Percentiles rank a stretch among this genome's conserved stretches.
phyloP scores from a whole-genome alignment of 2,329 filamentous ascomycete genomes.

The Neobulgaria alba region DNA sequence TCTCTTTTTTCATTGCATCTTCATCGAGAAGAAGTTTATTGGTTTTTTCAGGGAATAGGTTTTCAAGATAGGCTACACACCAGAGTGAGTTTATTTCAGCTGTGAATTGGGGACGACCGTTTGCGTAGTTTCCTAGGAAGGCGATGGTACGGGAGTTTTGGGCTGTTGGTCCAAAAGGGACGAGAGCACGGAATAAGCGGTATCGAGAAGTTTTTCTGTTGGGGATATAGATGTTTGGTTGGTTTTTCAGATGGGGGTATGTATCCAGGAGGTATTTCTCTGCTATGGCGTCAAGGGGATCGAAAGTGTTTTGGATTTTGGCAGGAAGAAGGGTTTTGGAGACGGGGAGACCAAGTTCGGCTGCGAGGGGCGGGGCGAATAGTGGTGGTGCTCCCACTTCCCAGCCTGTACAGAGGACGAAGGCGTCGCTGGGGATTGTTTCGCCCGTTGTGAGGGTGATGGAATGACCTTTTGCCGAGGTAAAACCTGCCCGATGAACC shows the following conservation, averaged over 20 bases:
- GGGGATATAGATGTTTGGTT: conserved; percentile 3
- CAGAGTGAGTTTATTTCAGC: conserved; percentile 8
- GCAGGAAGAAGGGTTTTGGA: neutral
- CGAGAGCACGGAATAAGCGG: conserved; percentile 7
- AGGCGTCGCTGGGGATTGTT: conserved; percentile 9
- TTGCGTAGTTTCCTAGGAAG: conserved; percentile 4
- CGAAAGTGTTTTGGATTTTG: neutral
- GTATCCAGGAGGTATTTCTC: conserved; percentile 1
- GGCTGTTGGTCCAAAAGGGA: conserved; percentile 6
- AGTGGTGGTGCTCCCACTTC: neutral
- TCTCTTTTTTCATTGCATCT: conserved; percentile 10
- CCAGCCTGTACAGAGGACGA: conserved; percentile 10
- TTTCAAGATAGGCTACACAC: conserved; percentile 11
- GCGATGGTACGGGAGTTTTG: conserved; percentile 5
- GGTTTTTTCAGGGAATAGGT: conserved; percentile 1
- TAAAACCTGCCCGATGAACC: neutral
- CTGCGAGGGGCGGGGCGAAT: conserved; percentile 1
- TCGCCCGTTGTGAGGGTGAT: conserved; percentile 10
- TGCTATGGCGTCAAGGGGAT: neutral
- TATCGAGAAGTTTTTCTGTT: neutral
- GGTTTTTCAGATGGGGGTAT: conserved; percentile 8
- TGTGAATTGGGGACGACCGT: neutral
- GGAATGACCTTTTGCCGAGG: no score
- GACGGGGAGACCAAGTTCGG: conserved; percentile 1
- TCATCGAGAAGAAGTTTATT: neutral